Evolutionary conservation across 495 filamentous ascomycete species (phyloP), one percentile per base, ranked within the genome.

Genomic region (Trichoderma parareesei): DNA sequence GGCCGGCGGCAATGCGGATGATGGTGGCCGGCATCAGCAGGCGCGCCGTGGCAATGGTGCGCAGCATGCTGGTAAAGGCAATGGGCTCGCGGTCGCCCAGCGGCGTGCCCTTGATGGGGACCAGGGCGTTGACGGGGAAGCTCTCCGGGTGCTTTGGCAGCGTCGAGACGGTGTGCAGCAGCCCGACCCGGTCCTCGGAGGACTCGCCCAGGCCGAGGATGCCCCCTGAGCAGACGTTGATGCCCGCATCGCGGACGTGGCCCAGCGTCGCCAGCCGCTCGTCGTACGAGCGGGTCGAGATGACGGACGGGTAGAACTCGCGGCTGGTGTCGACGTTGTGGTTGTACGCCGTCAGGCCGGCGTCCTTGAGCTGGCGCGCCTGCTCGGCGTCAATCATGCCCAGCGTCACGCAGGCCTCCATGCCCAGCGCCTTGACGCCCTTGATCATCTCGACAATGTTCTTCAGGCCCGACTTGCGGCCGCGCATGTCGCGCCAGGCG

Each of bases 401-500:
- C 18, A 95, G 80, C 11, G 91, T 95, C 11, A 95, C 91, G 73
- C 91, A 93, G 27, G 86, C 86, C 71, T 95, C 91, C 89, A 95
- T 91, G 43, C 84, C 88, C 82, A 95, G 82, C 0, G 76, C 89
- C 42, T 87, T 79, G 18, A 95, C 88, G 0, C 91, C 90, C 13
- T 83, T 77, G 3, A 95, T 83, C 91, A 95, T 95, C 62, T 81
- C 84, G 74, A 88, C 89, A 73, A 93, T 85, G 68, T 92, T 90
- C 71, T 84, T 84, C 33, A 95, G 78, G 64, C 82, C 85, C 16
- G 84, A 87, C 78, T 92, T 92, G 66, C 91, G 87, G 41, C 91
- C 91, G 5, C 89, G 87, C 91, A 95, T 95, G 75, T 95, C 91
- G 20, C 91, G 80, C 91, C 91, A 95, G 1, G 91, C 91, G 14